Conservation (phyloP, 2,329 filamentous ascomycete species). For the Calonectria leucothoes region DNA sequence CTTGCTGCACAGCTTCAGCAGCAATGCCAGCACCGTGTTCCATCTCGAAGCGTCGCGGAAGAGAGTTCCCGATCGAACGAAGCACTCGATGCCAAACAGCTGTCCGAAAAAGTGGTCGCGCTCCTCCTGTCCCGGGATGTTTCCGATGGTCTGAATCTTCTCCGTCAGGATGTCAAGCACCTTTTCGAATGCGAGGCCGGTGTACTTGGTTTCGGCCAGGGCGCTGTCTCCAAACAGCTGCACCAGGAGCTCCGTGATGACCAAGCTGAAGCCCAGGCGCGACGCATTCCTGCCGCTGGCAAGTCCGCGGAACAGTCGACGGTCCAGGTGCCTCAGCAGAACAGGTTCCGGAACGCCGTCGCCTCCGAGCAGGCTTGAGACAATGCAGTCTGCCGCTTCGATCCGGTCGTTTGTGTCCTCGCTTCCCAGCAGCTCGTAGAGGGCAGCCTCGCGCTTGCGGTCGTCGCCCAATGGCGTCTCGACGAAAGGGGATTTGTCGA, state of each 20-base stretch:
- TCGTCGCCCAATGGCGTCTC: slow-evolving; percentile 64
- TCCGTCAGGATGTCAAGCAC: slow-evolving; percentile 65
- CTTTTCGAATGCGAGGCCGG: slow-evolving; percentile 66
- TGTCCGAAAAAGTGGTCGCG: slow-evolving; percentile 87
- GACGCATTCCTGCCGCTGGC: slow-evolving; percentile 92
- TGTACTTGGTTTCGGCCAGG: slow-evolving; percentile 60
- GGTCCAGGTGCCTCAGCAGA: slow-evolving; percentile 69
- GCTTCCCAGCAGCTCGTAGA: slow-evolving; percentile 72
- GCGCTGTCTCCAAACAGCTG: slow-evolving; percentile 71
- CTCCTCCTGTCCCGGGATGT: slow-evolving; percentile 77
- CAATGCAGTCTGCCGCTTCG: slow-evolving; percentile 67
- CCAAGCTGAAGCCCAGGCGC: slow-evolving; percentile 88
- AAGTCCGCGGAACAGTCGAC: slow-evolving; percentile 84
- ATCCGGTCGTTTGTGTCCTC: slow-evolving; percentile 68
- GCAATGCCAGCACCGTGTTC: slow-evolving; percentile 75
- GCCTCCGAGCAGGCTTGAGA: slow-evolving; percentile 65
- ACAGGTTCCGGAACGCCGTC: slow-evolving; percentile 63
- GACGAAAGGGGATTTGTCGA: slow-evolving; percentile 59
- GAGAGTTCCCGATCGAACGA: slow-evolving; percentile 82
- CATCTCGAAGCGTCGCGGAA: slow-evolving; percentile 71
- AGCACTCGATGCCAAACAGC: slow-evolving; percentile 87
- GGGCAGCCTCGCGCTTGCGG: slow-evolving; percentile 66
- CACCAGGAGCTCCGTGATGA: slow-evolving; percentile 82
- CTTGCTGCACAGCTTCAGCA: slow-evolving; percentile 80
- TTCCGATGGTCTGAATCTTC: slow-evolving; percentile 66